Conservation (phyloP, 2,329 filamentous ascomycete genomes). For the Ceratocystis lukuohia region DNA sequence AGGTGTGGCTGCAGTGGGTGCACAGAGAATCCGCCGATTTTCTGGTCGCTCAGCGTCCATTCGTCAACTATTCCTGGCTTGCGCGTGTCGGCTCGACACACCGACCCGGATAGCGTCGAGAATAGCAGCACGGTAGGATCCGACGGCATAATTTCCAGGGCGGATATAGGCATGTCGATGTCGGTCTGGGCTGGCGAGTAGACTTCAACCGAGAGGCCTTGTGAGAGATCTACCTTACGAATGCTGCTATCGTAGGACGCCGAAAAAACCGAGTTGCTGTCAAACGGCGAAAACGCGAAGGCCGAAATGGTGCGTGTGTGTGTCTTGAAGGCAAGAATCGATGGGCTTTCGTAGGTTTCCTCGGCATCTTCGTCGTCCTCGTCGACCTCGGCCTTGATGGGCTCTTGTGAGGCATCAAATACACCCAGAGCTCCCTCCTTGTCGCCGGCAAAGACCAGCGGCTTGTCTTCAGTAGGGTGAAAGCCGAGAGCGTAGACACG, state of each 20-base stretch:
- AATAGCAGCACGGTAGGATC: slow-evolving; percentile 70
- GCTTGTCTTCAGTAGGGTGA: slow-evolving; percentile 74
- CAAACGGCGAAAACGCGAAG: slow-evolving; percentile 62
- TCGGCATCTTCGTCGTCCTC: slow-evolving; percentile 57
- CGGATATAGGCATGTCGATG: slow-evolving; percentile 68
- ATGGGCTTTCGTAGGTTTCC: slow-evolving; percentile 51
- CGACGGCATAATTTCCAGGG: slow-evolving; percentile 61
- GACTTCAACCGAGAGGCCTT: slow-evolving; percentile 64
- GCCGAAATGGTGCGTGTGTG: slow-evolving; percentile 80
- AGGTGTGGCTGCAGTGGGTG: slow-evolving; percentile 71
- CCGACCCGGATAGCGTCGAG: slow-evolving; percentile 67
- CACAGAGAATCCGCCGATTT: slow-evolving; percentile 86
- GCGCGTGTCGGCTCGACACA: slow-evolving; percentile 63
- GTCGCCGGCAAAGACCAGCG: slow-evolving; percentile 83
- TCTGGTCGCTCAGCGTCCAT: slow-evolving; percentile 74
- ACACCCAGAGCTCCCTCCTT: slow-evolving; percentile 85
- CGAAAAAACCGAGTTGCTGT: slow-evolving; percentile 64
- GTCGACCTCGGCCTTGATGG: slow-evolving; percentile 31
- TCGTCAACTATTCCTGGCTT: slow-evolving; percentile 8
- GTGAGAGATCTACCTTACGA: slow-evolving; percentile 69
- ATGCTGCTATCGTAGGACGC: slow-evolving; percentile 90
- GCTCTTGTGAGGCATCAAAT: slow-evolving; percentile 70
- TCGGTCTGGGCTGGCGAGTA: slow-evolving; percentile 59
- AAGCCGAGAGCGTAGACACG: slow-evolving; percentile 77
- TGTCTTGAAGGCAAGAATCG: slow-evolving; percentile 80